Evolutionary conservation across 139 green algal species (phyloP).

Genomic region (Astrephomene gubernaculifera): DNA sequence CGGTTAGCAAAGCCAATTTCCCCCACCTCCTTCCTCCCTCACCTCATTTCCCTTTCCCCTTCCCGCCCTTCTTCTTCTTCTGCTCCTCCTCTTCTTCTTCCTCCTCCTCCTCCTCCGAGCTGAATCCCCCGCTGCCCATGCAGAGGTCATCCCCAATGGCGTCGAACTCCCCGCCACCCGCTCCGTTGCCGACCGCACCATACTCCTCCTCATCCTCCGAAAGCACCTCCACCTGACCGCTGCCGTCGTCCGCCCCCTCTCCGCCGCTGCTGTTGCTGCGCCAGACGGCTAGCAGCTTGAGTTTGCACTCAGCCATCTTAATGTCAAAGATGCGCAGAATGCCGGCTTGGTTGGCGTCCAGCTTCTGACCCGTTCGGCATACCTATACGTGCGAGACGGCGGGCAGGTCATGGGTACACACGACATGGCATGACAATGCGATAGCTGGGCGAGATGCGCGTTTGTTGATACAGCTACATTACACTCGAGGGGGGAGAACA

Average conservation of each 20-base stretch:
- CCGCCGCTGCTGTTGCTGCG: background rate
- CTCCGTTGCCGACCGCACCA: too few species aligned
- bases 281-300: slow-evolving; percentile 72
- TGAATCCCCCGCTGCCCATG: slow-evolving; percentile 38
- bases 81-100: background rate
- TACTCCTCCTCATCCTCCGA: slow-evolving; percentile 39
- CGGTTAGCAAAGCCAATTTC: too few species aligned
- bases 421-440: too few species aligned
- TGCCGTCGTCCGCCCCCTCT: too few species aligned
- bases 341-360: slow-evolving; percentile 84
- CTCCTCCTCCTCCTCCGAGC: slow-evolving; percentile 15
- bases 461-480: too few species aligned
- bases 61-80: background rate
- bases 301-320: slow-evolving; percentile 86
- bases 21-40: too few species aligned
- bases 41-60: background rate
- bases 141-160: slow-evolving; percentile 20
- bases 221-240: slow-evolving; percentile 34
- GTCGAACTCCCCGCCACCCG: slow-evolving; percentile 13
- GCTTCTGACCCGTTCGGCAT: slow-evolving; percentile 79
- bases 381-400: slow-evolving; percentile 50
- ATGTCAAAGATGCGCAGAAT: slow-evolving; percentile 90
- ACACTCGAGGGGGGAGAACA: too few species aligned
- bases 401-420: too few species aligned
- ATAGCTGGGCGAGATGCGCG: too few species aligned